Conservation (phyloP, 2,329 filamentous ascomycete genomes). For the Thermothelomyces thermophilus region DNA sequence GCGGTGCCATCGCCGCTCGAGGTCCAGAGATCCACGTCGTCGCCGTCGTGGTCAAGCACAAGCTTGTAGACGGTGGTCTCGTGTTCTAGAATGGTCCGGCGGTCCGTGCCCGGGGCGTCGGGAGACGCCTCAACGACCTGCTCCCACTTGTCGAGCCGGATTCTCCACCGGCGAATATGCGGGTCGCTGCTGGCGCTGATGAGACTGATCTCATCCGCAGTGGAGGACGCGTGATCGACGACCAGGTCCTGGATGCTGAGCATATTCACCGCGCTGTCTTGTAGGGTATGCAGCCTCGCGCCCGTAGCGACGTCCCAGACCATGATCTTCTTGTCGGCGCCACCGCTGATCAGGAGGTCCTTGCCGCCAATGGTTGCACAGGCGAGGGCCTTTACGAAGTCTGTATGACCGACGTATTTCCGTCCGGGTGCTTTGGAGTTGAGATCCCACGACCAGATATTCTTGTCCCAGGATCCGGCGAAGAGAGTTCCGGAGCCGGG, state of each 20-base stretch:
- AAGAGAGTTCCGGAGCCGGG: conserved; percentile 55
- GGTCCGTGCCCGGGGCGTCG: conserved; percentile 36
- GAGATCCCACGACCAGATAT: conserved; percentile 77
- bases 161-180: conserved; percentile 70
- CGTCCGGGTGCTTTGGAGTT: conserved; percentile 46
- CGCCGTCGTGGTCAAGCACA: conserved; percentile 57
- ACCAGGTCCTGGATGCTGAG: conserved; percentile 75
- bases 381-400: conserved; percentile 83
- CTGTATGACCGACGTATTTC: conserved; percentile 69
- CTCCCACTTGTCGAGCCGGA: conserved; percentile 46
- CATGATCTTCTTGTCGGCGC: conserved; percentile 72
- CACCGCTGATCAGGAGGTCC: conserved; percentile 64
- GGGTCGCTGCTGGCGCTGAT: conserved; percentile 77
- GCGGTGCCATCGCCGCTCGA: conserved; percentile 85
- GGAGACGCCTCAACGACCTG: conserved; percentile 46
- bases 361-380: conserved; percentile 54
- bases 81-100: conserved; percentile 63
- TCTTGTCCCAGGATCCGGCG: conserved; percentile 92
- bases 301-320: conserved; percentile 73
- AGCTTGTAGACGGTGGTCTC: conserved; percentile 87
- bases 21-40: conserved; percentile 77
- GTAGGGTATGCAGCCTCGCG: conserved; percentile 64
- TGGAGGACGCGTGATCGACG: conserved; percentile 60
- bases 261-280: conserved; percentile 63
- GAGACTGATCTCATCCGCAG: conserved; percentile 47